A percentile compares a stretch with the other conserved stretches of the same genome.
Evolutionary conservation across 495 filamentous ascomycete genomes (phyloP).

Genomic region (Parmelia sp.): DNA sequence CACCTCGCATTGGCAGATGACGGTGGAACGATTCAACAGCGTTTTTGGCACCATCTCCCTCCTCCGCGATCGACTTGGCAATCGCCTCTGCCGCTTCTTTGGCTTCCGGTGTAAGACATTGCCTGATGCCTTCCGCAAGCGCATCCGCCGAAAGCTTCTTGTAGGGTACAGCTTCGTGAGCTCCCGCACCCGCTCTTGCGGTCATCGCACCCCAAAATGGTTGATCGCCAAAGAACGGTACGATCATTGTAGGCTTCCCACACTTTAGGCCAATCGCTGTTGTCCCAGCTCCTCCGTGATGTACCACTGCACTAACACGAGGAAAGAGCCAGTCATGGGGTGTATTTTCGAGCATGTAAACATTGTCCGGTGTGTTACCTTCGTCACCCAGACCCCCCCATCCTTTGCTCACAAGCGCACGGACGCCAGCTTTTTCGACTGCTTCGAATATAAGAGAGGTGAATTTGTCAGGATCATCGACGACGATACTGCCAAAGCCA

Average conservation of each 20-base stretch:
- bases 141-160: constrained; percentile 58
- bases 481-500: constrained; percentile 63
- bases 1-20: constrained; percentile 49
- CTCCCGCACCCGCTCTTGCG: constrained; percentile 57
- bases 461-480: constrained; percentile 57
- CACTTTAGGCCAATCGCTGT: constrained; percentile 59
- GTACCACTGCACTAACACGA: constrained; percentile 51
- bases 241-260: constrained; percentile 59
- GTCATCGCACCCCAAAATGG: constrained; percentile 56
- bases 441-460: constrained; percentile 59
- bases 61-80: constrained; percentile 53
- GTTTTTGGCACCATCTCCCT: constrained; percentile 68
- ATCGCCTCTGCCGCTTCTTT: constrained; percentile 51
- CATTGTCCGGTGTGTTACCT: constrained; percentile 47
- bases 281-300: constrained; percentile 62
- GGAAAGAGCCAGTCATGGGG: constrained; percentile 67
- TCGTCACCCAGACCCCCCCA: constrained; percentile 60
- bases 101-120: constrained; percentile 55
- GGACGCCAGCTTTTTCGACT: constrained; percentile 50
- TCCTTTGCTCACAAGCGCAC: constrained; percentile 59
- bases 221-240: constrained; percentile 64
- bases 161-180: constrained; percentile 61
- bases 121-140: constrained; percentile 62
- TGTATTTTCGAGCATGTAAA: constrained; percentile 59
- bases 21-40: constrained; percentile 66